Conservation (phyloP, 371 early-diverging fungal genomes). For the Mortierella sp. region DNA sequence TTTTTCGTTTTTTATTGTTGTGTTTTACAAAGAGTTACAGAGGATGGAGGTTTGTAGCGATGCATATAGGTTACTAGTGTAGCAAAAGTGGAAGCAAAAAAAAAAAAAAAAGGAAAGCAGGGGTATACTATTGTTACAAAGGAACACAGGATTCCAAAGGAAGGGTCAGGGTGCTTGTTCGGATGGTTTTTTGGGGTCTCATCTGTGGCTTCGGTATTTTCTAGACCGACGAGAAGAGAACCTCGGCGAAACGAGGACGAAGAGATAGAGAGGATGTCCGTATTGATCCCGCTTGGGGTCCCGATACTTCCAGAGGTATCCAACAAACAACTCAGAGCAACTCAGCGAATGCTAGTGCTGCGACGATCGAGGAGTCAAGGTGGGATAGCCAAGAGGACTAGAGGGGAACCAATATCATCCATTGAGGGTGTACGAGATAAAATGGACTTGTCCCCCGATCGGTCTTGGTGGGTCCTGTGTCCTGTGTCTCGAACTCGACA, state of each 20-base stretch:
- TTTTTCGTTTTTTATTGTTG: background rate
- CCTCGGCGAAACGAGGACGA: background rate
- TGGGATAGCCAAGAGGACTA: background rate
- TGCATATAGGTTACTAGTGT: background rate
- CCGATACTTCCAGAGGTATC: background rate
- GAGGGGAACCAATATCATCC: background rate
- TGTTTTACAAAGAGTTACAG: background rate
- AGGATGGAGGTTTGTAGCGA: background rate
- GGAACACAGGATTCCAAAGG: background rate
- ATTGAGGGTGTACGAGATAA: background rate
- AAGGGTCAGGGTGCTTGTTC: slow-evolving; percentile 1
- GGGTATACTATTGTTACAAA: background rate
- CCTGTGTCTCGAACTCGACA: background rate
- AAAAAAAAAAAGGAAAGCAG: background rate
- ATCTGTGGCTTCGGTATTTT: background rate
- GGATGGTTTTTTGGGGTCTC: background rate
- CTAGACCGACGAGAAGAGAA: background rate
- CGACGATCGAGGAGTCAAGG: background rate
- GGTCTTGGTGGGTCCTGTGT: background rate
- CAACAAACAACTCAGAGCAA: slow-evolving; percentile 5
- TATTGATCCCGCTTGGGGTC: background rate
- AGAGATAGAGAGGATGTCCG: background rate
- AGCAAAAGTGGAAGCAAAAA: background rate
- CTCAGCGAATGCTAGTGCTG: background rate
- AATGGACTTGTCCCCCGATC: background rate